Conservation (phyloP, 805 yeast species). For the Starmerella davenportii region DNA sequence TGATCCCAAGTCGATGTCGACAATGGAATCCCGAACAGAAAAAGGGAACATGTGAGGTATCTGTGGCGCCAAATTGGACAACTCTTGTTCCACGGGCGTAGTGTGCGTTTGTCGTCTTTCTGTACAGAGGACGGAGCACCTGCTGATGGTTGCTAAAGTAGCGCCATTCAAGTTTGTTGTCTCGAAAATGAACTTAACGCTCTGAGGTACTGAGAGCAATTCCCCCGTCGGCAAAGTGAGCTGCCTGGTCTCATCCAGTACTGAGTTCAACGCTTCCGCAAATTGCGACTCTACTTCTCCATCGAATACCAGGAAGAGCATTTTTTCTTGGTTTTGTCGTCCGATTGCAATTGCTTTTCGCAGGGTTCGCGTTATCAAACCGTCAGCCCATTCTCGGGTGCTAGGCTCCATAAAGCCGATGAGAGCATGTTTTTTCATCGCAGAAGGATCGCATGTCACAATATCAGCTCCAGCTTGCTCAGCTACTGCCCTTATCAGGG, state of each 20-base stretch:
- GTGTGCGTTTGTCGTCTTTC: background rate
- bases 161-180: slow-evolving; percentile 47
- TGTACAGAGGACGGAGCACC: slow-evolving; percentile 75
- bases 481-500: slow-evolving; percentile 33
- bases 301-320: slow-evolving; percentile 70
- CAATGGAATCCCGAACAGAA: background rate
- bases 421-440: slow-evolving; percentile 42
- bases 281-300: slow-evolving; percentile 89
- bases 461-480: slow-evolving; percentile 27
- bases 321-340: slow-evolving; percentile 37
- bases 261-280: slow-evolving; percentile 82
- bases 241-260: slow-evolving; percentile 68
- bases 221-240: slow-evolving; percentile 84
- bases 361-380: slow-evolving; percentile 51
- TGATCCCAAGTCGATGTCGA: slow-evolving; percentile 22
- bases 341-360: slow-evolving; percentile 38
- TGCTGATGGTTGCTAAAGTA: slow-evolving; percentile 79
- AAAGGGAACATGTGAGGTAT: slow-evolving; percentile 25
- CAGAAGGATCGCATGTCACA: slow-evolving; percentile 56
- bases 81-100: background rate
- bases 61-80: slow-evolving; percentile 19
- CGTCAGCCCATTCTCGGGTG: slow-evolving; percentile 87
- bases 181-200: slow-evolving; percentile 57
- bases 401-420: slow-evolving; percentile 56
- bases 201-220: slow-evolving; percentile 46